These are phyloP conservation scores for Volvox reticuliferus DNA, from an alignment of 139 green algal genomes.

Conservation along the genomic window DNA sequence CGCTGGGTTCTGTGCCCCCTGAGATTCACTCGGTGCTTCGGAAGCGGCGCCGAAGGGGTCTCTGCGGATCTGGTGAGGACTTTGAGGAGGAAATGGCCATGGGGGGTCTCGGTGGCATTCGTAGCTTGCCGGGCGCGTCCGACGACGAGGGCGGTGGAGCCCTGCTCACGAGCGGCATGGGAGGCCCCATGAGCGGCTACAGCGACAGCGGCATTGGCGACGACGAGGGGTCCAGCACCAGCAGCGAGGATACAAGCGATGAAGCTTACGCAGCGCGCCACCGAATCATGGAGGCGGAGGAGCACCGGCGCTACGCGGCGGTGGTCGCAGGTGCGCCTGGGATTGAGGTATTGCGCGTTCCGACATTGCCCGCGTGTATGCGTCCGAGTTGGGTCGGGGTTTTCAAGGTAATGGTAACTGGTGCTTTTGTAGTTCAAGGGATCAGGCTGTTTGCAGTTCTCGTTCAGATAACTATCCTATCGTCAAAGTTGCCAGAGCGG, in stretches of 20 bases:
- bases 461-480: background rate
- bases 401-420: too few species aligned
- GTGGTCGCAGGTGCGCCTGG: slow-evolving; percentile 41
- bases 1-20: slow-evolving; percentile 7
- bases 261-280: slow-evolving; percentile 54
- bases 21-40: slow-evolving; percentile 38
- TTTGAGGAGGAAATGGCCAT: background rate
- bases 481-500: background rate
- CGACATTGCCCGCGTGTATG: too few species aligned
- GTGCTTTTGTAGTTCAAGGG: too few species aligned
- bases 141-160: background rate
- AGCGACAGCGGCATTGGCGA: slow-evolving; percentile 8
- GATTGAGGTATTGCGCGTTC: too few species aligned
- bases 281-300: slow-evolving; percentile 58
- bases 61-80: background rate
- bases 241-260: slow-evolving; percentile 67
- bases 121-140: background rate
- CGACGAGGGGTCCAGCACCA: slow-evolving; percentile 63
- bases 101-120: background rate
- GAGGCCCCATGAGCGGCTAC: background rate
- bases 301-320: slow-evolving; percentile 44
- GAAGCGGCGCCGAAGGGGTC: background rate
- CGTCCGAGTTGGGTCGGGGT: too few species aligned
- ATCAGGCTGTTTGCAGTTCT: background rate
- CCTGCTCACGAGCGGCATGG: background rate